A percentile compares a stretch with the other conserved stretches of the same genome.
These are phyloP conservation scores for Auxenochlorella pyrenoidosa DNA, from an alignment of 139 green algal genomes.

Conservation along the genomic window DNA sequence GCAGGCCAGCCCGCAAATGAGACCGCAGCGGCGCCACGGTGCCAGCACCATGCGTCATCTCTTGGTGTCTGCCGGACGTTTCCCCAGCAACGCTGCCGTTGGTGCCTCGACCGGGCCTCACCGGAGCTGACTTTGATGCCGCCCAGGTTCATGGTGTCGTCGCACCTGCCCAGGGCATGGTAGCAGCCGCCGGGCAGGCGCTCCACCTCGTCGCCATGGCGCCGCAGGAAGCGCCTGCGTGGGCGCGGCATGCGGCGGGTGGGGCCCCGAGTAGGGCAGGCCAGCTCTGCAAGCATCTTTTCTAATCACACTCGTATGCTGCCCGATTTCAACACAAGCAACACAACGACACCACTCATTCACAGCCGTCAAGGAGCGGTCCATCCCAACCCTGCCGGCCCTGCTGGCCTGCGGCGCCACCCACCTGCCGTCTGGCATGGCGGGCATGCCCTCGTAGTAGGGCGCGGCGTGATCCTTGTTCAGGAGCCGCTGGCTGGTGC, in stretches of 20 bases:
- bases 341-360: no score
- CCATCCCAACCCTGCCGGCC: neutral
- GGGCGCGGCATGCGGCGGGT: no score
- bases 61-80: no score
- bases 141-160: constrained; percentile 99
- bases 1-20: neutral
- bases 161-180: constrained; percentile 78
- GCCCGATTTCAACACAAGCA: no score
- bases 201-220: constrained; percentile 92
- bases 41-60: no score
- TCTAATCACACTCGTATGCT: no score
- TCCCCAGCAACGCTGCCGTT: neutral
- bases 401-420: neutral
- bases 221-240: constrained; percentile 66
- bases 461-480: constrained; percentile 84
- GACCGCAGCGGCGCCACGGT: no score
- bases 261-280: no score
- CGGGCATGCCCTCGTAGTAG: constrained; percentile 93
- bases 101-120: neutral
- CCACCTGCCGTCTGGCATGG: neutral
- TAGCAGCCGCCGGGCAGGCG: constrained; percentile 68
- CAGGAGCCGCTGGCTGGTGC: constrained; percentile 84
- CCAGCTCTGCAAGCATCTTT: neutral
- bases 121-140: constrained; percentile 79
- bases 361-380: no score